Evolutionary conservation across 345 rosid genomes (phyloP), one percentile per base, ranked within the genome.

Genomic region (Schrenkiella parvula): DNA sequence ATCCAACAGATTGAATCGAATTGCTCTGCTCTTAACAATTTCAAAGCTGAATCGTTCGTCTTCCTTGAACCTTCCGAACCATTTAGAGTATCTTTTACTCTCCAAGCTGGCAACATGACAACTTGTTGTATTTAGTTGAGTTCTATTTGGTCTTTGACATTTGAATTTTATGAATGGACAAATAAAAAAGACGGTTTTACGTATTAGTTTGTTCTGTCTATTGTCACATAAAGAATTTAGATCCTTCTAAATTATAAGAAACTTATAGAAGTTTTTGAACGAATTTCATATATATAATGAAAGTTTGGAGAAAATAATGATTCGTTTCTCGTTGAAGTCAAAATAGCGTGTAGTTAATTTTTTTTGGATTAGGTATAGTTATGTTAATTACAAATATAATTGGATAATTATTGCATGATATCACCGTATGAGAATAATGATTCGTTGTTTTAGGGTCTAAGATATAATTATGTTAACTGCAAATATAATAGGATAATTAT

Each of bases 391-490:
- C 11, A 29, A 18, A 17, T 23, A n/a, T n/a, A n/a, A 53, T 28
- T 68, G 64, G 22, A 53, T 15, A 7, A 69, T 57, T 44, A 69
- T 69, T 69, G 56, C 64, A 68, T 18, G 25, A 22, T 6, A 14
- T 42, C 14, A 23, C 50, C 7, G 11, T 22, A 6, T 8, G 44
- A 32, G 29, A 57, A 17, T 34, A 34, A 34, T 34, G 38, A 34
- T 34, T 34, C 8, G 12, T 6, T 34, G 8, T 34, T 34, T 9
- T 0, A 8, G 38, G 8, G 38, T 8, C 38, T 21, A 15, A 8
- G 10, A 8, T 34, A 34, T 1, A 7, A 9, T 9, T 34, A 34
- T 7, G 2, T 34, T 34, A 9, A 7, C 2, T 9, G n/a, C n/a
- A n/a, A n/a, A n/a, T 11, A 17, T 9, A 68, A 56, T 32, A 56